Conservation (phyloP, 352 stramenopile species). For the Hyaloperonospora brassicae region DNA sequence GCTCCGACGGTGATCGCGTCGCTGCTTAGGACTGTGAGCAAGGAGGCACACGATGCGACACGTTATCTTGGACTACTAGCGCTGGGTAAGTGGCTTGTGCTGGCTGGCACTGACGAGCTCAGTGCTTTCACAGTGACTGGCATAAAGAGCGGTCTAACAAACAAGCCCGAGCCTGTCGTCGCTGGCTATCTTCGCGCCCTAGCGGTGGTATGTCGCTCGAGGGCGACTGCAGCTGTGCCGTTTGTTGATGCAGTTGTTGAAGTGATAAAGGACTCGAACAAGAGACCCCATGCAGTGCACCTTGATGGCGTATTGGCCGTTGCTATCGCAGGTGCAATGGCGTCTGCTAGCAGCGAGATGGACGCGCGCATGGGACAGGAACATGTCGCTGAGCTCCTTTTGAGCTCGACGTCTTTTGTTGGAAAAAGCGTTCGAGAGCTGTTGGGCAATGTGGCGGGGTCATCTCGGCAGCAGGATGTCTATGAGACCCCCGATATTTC, state of each 20-base stretch:
- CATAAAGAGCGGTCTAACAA: conserved; percentile 51
- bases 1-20: conserved; percentile 35
- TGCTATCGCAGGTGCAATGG: conserved; percentile 47
- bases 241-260: conserved; percentile 49
- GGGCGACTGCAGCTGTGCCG: conserved; percentile 18
- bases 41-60: conserved; percentile 81
- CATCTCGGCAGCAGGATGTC: conserved; percentile 9
- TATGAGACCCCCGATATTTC: conserved; percentile 49
- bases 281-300: conserved; percentile 68
- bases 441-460: conserved; percentile 25
- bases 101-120: conserved; percentile 44
- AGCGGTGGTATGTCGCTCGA: conserved; percentile 35
- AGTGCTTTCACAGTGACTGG: conserved; percentile 29
- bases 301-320: conserved; percentile 72
- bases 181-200: conserved; percentile 56
- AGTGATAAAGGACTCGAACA: conserved; percentile 57
- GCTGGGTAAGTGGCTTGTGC: conserved; percentile 64
- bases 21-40: conserved; percentile 64
- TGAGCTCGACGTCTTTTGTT: conserved; percentile 46
- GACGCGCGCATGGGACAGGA: conserved; percentile 49
- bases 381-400: conserved; percentile 36
- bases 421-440: conserved; percentile 36
- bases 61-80: conserved; percentile 61
- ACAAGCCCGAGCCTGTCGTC: conserved; percentile 67
- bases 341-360: conserved; percentile 47